Conservation (phyloP, 192 early-diverging fungal species). For the Thoreauomyces humboldtii region DNA sequence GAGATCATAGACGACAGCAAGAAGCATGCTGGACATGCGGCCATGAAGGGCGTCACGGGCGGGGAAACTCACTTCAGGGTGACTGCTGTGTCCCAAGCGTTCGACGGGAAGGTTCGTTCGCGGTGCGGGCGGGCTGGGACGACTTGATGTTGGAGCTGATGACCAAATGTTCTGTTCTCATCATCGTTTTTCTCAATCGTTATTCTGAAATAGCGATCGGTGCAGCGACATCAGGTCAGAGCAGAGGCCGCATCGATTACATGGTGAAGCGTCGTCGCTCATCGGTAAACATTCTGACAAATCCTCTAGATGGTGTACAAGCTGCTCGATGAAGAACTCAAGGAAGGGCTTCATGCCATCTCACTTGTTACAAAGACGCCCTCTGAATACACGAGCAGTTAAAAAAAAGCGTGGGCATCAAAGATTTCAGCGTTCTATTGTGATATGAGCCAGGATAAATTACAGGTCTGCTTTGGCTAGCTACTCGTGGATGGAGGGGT, state of each 20-base stretch:
- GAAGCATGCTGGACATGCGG: conserved; percentile 77
- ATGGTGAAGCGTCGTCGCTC: no score
- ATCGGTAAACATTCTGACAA: not conserved
- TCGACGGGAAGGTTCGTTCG: conserved; percentile 55
- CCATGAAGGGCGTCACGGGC: conserved; percentile 76
- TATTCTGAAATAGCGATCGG: not conserved
- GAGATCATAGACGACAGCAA: conserved; percentile 77
- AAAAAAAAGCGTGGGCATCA: no score
- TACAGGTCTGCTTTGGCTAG: no score
- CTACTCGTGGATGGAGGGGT: no score
- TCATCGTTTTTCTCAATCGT: not conserved
- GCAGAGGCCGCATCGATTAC: not conserved
- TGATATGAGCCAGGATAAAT: no score
- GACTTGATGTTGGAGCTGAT: not conserved
- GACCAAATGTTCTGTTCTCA: not conserved
- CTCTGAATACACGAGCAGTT: conserved; percentile 56
- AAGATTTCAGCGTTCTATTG: no score
- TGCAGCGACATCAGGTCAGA: conserved; percentile 35
- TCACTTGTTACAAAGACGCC: conserved; percentile 75
- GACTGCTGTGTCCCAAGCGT: conserved; percentile 67
- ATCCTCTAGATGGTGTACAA: conserved; percentile 58
- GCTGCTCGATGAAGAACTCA: conserved; percentile 69
- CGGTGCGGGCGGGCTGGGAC: no score
- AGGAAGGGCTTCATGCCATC: conserved; percentile 70
- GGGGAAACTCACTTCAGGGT: conserved; percentile 86